Conservation (phyloP, 2,329 filamentous ascomycete species). For the Xylariaceae sp. region DNA sequence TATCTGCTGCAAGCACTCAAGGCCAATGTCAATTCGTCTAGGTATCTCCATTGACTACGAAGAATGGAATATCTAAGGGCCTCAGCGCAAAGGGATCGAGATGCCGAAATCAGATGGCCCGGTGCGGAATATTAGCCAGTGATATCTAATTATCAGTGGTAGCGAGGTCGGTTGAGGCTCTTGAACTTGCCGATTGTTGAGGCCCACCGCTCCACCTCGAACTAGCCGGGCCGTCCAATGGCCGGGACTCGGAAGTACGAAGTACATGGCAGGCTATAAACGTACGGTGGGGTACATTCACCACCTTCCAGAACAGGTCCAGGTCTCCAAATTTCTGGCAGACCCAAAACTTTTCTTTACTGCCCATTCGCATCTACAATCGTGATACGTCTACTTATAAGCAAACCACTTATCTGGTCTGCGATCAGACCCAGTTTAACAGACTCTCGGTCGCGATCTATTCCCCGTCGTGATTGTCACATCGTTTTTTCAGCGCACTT, state of each 20-base stretch:
- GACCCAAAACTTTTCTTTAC: constrained; percentile 24
- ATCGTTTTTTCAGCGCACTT: not conserved
- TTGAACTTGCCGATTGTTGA: no score
- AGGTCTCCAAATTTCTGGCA: constrained; percentile 22
- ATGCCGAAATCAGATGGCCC: not conserved
- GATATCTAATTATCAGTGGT: not conserved
- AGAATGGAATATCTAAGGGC: no score
- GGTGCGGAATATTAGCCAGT: not conserved
- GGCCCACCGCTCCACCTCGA: no score
- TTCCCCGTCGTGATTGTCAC: not conserved
- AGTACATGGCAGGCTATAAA: not conserved
- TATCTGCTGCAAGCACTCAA: not conserved
- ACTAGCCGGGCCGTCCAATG: no score
- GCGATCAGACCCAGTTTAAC: no score
- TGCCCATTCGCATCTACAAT: not conserved
- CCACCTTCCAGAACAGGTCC: constrained; percentile 26
- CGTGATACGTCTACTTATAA: not conserved
- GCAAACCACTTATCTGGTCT: not conserved
- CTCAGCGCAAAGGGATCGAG: not conserved
- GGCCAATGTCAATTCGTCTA: not conserved
- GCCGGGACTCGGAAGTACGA: no score
- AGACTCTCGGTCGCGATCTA: not conserved
- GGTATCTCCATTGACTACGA: not conserved
- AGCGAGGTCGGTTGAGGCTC: not conserved
- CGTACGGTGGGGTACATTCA: constrained; percentile 24